Conservation (phyloP, 257 asterid species). For the Galeopsis tetrahit region DNA sequence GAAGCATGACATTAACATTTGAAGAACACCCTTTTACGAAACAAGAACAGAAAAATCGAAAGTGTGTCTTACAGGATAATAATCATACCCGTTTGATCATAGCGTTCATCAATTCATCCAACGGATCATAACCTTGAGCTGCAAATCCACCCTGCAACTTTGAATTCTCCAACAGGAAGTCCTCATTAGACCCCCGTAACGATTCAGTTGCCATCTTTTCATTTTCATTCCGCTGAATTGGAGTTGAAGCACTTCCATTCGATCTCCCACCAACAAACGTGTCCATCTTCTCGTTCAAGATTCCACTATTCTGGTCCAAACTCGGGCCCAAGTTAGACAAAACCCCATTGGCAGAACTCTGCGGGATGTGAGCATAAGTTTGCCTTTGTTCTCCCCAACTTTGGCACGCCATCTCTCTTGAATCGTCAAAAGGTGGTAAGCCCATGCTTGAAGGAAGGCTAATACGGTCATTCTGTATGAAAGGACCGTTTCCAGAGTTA, state of each 20-base stretch:
- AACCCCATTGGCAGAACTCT: constrained; percentile 43
- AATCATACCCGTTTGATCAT: constrained; percentile 59
- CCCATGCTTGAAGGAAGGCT: constrained; percentile 49
- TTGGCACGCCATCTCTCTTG: constrained; percentile 47
- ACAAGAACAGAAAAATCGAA: background rate
- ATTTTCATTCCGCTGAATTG: constrained; percentile 47
- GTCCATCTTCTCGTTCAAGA: constrained; percentile 49
- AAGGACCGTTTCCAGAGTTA: constrained; percentile 45
- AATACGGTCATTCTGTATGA: constrained; percentile 44
- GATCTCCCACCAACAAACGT: constrained; percentile 49
- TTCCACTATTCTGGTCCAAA: constrained; percentile 43
- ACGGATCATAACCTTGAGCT: constrained; percentile 41
- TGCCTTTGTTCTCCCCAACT: constrained; percentile 53
- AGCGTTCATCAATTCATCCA: constrained; percentile 43
- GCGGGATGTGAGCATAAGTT: constrained; percentile 45
- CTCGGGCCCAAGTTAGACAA: constrained; percentile 39
- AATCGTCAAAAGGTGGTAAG: constrained; percentile 50
- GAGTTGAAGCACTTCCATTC: constrained; percentile 46
- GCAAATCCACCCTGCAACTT: constrained; percentile 53
- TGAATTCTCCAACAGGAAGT: constrained; percentile 54
- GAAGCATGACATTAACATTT: background rate
- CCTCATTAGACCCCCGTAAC: constrained; percentile 53
- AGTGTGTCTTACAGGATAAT: background rate
- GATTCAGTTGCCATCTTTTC: constrained; percentile 39
- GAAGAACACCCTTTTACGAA: background rate